phyloP scores from a whole-genome alignment of 441 rosid genomes.

The Gossypium gossypioides region DNA sequence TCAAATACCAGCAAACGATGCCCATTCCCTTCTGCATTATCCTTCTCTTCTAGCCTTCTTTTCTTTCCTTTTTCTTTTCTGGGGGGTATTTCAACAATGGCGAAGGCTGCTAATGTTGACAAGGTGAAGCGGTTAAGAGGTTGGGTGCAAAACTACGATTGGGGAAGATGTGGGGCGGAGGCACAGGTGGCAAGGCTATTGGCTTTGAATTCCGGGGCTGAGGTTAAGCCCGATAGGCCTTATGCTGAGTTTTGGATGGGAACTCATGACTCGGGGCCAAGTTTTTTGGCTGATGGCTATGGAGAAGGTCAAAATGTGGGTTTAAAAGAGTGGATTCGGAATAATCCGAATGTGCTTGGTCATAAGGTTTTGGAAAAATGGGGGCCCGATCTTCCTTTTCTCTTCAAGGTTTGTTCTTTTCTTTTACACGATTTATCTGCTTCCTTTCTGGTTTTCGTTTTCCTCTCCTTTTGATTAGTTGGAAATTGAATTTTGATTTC shows the following conservation, averaged over 20 bases:
- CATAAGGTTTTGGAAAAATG: constrained; percentile 47
- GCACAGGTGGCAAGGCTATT: constrained; percentile 45
- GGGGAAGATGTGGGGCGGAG: constrained; percentile 61
- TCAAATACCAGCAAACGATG: constrained; percentile 19
- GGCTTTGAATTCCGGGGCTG: constrained; percentile 46
- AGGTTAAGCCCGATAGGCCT: constrained; percentile 31
- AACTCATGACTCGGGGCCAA: constrained; percentile 67
- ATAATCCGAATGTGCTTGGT: constrained; percentile 53
- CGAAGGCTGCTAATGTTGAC: neutral
- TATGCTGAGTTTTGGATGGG: constrained; percentile 84
- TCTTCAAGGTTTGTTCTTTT: constrained; percentile 48
- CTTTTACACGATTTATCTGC: neutral
- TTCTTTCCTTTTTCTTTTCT: neutral
- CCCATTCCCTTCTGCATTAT: neutral
- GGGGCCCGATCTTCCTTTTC: constrained; percentile 78
- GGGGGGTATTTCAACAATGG: constrained; percentile 1
- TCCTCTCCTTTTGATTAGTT: neutral
- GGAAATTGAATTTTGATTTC: neutral
- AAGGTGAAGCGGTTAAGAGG: constrained; percentile 30
- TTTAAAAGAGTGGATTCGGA: constrained; percentile 54
- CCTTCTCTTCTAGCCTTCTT: neutral
- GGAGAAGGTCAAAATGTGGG: constrained; percentile 18
- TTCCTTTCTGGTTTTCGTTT: neutral
- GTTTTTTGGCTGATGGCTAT: constrained; percentile 32
- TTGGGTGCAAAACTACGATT: constrained; percentile 54